Base-by-base conservation (phyloP, 371 early-diverging fungal genomes). In the Mortierella sp. region DNA sequence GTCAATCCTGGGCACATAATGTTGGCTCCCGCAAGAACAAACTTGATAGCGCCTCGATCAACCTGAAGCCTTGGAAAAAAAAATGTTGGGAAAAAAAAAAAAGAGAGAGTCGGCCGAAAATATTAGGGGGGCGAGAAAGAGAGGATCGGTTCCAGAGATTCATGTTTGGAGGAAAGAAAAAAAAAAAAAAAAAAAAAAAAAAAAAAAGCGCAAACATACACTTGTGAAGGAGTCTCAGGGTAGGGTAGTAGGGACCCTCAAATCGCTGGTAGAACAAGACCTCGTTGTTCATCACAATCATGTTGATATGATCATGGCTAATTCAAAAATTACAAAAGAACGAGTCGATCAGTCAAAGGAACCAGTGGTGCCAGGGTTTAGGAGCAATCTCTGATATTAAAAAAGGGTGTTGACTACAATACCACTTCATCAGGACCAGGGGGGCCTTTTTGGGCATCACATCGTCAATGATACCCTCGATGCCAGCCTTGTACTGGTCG, bases 1-100 rank as follows among this genome's bases (percentile, higher is more conserved):
- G 98, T 98, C 79, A 98, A 84, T 44, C 99, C 99, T 14, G 98
- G 99, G 74, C 98, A 98, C 99, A 99, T 99, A 73, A 99, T 97
- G 76, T 97, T 94, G 57, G 98, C 98, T 5, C 97, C 98, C 4
- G 94, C 92, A 53, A 99, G 89, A 12, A 99, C 93, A 83, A 97
- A 97, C 86, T 98, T 98, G 79, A 98, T 98, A 28, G 99, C 99
- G 7, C 99, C 99, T 19, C 94, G 91, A 80, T 99, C 99, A 25
- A 98, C 97, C 75, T 97, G 97, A 59, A 98, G 82, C 44, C 85
- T 85, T 46, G 97, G 96, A 81, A 98, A 84, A 64, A 81, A 98
- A 84, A 64, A 97, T 95, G 81, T 90, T 91, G 0, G 99, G 99
- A 52, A 48, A 9, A 60, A 29, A 18, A 29, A 29, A 75, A 63